phyloP scores from a whole-genome alignment of 331 rosid genomes.

The Quercus tomentella region DNA sequence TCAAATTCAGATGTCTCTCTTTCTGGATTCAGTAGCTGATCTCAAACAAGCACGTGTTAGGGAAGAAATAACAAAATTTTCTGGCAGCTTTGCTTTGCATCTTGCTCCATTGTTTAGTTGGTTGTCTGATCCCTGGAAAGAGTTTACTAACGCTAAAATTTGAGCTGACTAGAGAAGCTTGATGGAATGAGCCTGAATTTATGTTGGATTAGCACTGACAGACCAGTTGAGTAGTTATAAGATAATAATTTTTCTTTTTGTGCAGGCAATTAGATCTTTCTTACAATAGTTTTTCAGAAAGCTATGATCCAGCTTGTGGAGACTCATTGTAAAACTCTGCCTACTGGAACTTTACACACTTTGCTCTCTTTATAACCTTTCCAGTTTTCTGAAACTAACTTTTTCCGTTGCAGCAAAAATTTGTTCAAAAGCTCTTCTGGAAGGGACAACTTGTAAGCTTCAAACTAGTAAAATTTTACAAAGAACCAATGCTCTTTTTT shows the following conservation, averaged over 20 bases:
- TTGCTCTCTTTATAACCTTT: neutral
- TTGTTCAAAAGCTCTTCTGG: neutral
- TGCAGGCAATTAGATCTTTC: slow-evolving; percentile 5
- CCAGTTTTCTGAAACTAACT: neutral
- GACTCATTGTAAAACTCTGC: neutral
- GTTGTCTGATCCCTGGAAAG: neutral
- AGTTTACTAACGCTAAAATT: neutral
- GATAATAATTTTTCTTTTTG: neutral
- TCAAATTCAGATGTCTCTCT: neutral
- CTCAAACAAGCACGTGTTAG: neutral
- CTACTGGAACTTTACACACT: neutral
- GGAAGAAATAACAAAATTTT: neutral
- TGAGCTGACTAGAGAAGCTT: neutral
- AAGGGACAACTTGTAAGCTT: too few relatives aligned
- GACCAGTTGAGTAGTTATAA: too few relatives aligned
- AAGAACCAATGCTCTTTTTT: too few relatives aligned
- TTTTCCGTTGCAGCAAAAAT: neutral
- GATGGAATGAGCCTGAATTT: too few relatives aligned
- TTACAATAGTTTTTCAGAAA: neutral
- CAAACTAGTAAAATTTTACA: too few relatives aligned
- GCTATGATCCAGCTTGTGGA: neutral
- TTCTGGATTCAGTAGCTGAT: neutral
- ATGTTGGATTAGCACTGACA: too few relatives aligned
- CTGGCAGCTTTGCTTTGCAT: neutral
- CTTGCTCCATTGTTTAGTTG: neutral